Evolutionary conservation across 305 asterid species (phyloP).

Genomic region (Withania somnifera): DNA sequence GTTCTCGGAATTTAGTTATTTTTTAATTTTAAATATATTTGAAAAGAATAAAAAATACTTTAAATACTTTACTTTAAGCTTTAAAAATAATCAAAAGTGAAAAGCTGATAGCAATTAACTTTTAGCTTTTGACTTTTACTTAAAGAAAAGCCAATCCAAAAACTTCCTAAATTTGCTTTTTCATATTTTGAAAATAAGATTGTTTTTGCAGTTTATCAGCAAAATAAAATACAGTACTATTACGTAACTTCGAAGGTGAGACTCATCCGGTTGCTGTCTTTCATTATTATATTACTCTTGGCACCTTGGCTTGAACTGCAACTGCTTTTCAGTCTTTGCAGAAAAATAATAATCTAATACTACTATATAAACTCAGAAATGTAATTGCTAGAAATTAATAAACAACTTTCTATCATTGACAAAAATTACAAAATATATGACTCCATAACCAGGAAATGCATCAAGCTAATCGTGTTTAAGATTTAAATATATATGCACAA

Average conservation of each 20-base stretch:
- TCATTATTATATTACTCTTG: slow-evolving; percentile 1
- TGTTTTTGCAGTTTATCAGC: slow-evolving; percentile 6
- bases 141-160: no score
- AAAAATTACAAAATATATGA: neutral
- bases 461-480: neutral
- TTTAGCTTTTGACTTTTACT: no score
- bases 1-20: no score
- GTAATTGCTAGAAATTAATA: neutral
- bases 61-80: no score
- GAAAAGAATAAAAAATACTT: no score
- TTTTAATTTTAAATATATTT: no score
- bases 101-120: no score
- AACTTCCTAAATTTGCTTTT: no score
- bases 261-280: slow-evolving; percentile 7
- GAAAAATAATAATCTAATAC: slow-evolving; percentile 16
- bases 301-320: neutral
- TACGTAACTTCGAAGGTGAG: slow-evolving; percentile 50
- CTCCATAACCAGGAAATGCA: neutral
- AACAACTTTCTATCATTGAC: neutral
- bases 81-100: no score
- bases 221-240: neutral
- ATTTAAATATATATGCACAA: neutral
- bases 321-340: slow-evolving; percentile 36
- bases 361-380: neutral
- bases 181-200: neutral